Base-by-base conservation (phyloP, 2,329 filamentous ascomycete genomes). In the Thielaviopsis punctulata region DNA sequence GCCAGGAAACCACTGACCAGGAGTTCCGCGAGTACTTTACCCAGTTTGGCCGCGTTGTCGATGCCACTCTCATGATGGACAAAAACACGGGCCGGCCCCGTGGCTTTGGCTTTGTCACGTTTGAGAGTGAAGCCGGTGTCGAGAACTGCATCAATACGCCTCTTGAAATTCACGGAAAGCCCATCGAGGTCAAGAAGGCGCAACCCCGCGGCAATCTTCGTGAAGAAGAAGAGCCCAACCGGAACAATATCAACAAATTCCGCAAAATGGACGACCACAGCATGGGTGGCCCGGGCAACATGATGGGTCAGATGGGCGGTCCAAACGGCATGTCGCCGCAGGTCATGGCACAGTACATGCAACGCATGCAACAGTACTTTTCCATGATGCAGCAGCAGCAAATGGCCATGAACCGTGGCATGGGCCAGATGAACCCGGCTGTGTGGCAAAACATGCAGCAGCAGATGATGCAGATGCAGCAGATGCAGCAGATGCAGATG, bases 11-110 rank as follows among this genome's bases (percentile, higher is more conserved):
- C 0, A 95, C 87, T 1, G 92, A 98, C 62, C 82, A 89, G 56
- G 88, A 96, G 64, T 98, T 98, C 65, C 88, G 87, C 63, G 83
- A 92, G 55, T 98, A 95, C 68, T 98, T 98, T 69, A 87, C 85
- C 62, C 86, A 95, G 62, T 98, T 96, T 61, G 92, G 92, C 24
- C 82, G 90, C 56, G 92, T 98, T 19, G 83, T 98, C 39, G 92
- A 98, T 68, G 92, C 92, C 1, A 98, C 92, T 0, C 79, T 98
- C 2, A 98, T 98, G 92, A 98, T 98, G 81, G 92, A 98, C 66
- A 98, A 98, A 68, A 92, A 98, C 65, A 98, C 92, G 1, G 92
- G 92, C n/a, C 80, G 92, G 41, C 92, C 92, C 2, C 78, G 92
- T 62, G 92, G 92, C 1, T 98, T 98, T 62, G 92, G 92, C 13